These are phyloP conservation scores for Trametes gibbosa DNA, from an alignment of 768 basidiomycete genomes.

Conservation along the genomic window DNA sequence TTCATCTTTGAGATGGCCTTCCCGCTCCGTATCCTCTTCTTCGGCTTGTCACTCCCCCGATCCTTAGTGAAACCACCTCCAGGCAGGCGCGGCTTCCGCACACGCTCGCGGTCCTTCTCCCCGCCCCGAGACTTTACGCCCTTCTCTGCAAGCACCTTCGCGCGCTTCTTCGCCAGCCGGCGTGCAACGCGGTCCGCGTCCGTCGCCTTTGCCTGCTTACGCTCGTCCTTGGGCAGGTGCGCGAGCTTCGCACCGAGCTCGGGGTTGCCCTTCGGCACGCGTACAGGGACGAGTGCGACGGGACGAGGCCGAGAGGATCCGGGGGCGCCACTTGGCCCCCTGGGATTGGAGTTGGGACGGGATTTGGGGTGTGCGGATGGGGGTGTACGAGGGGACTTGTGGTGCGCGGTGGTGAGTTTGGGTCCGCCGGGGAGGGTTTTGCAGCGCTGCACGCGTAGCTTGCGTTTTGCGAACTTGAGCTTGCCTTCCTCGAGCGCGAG, in stretches of 20 bases:
- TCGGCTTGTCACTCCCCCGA: conserved; percentile 28
- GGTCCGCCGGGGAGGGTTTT: conserved; percentile 58
- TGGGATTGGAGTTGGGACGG: background rate
- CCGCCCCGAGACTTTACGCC: conserved; percentile 33
- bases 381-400: conserved; percentile 21
- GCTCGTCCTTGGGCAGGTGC: conserved; percentile 77
- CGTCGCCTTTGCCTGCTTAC: conserved; percentile 76
- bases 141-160: conserved; percentile 50
- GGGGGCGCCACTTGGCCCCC: background rate
- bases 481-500: conserved; percentile 73
- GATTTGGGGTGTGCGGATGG: conserved; percentile 12
- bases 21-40: conserved; percentile 52
- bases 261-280: conserved; percentile 78
- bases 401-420: conserved; percentile 29
- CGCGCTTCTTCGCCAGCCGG: conserved; percentile 88
- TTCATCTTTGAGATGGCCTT: conserved; percentile 54
- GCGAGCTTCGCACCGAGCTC: conserved; percentile 74
- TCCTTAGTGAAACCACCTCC: conserved; percentile 32
- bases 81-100: conserved; percentile 36
- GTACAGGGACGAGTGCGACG: conserved; percentile 8
- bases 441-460: conserved; percentile 87
- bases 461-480: conserved; percentile 91
- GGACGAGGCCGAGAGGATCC: background rate
- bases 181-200: conserved; percentile 82
- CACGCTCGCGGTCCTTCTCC: conserved; percentile 35